A percentile compares a stretch with the other conserved stretches of the same genome.
Conservation (phyloP, 148 eudicot species). For the Arctostaphylos glauca region DNA sequence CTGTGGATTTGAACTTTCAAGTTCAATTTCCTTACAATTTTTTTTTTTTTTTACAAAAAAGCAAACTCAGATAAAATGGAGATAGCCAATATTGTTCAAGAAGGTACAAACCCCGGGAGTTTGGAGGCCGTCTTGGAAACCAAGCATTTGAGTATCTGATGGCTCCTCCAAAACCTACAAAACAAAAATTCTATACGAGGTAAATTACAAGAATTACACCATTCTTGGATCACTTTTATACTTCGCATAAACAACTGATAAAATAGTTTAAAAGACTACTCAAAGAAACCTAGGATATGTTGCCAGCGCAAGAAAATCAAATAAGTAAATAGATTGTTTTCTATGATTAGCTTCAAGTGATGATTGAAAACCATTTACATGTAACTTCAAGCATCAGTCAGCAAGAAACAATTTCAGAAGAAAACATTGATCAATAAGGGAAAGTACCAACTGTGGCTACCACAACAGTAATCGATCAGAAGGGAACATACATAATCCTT, state of each 20-base stretch:
- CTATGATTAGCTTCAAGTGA: background rate
- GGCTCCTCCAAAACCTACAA: slow-evolving; percentile 55
- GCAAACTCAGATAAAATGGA: background rate
- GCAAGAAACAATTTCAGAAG: slow-evolving; percentile 4
- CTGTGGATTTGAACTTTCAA: background rate
- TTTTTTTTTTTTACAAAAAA: background rate
- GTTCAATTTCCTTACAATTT: background rate
- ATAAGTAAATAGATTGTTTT: background rate
- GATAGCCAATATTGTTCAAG: background rate
- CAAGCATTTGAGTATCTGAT: slow-evolving; percentile 44
- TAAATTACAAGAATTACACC: background rate
- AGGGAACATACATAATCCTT: slow-evolving; percentile 48
- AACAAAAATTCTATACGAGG: background rate
- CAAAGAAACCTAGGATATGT: background rate
- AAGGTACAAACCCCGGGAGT: slow-evolving; percentile 70
- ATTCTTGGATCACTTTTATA: background rate
- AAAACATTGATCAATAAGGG: background rate
- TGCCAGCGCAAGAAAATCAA: background rate
- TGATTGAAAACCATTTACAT: background rate
- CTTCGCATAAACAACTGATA: background rate
- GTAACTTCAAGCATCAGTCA: background rate
- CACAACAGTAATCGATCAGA: slow-evolving; percentile 13
- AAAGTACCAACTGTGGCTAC: background rate
- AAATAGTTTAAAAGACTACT: background rate
- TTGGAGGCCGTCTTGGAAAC: slow-evolving; percentile 62